Percentiles rank a stretch among this genome's conserved stretches.
Conservation (phyloP, 2,329 filamentous ascomycete species). For the Sporothrix humicola region DNA sequence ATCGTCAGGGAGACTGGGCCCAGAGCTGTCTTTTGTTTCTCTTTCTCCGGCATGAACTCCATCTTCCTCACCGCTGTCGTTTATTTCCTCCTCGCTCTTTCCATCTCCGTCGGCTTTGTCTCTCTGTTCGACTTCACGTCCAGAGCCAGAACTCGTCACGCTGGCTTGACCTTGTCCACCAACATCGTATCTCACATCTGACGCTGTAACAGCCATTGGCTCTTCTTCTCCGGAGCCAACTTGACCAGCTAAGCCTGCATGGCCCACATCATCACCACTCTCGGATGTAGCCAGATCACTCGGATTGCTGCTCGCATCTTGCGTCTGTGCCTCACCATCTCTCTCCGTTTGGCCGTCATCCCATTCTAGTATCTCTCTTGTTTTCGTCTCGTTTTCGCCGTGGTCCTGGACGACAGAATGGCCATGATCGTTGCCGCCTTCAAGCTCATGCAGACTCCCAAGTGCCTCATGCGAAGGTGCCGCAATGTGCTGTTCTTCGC, state of each 20-base stretch:
- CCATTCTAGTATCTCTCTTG: not conserved
- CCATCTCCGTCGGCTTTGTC: not conserved
- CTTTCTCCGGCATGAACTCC: not conserved
- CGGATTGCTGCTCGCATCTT: slow-evolving; percentile 8
- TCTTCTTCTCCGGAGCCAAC: slow-evolving; percentile 1
- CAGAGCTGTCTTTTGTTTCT: slow-evolving; percentile 14
- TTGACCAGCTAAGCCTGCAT: slow-evolving; percentile 1
- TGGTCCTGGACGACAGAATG: not conserved
- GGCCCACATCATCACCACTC: slow-evolving; percentile 4
- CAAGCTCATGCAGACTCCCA: not conserved
- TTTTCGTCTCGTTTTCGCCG: slow-evolving; percentile 3
- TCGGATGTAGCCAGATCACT: not conserved
- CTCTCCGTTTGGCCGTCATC: slow-evolving; percentile 13
- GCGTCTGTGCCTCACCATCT: not conserved
- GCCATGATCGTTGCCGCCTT: not conserved
- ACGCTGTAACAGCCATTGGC: slow-evolving; percentile 12
- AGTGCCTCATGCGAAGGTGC: not conserved
- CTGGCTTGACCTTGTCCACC: slow-evolving; percentile 4
- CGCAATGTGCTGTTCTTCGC: not conserved
- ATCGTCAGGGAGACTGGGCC: not conserved
- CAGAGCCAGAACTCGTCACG: slow-evolving; percentile 2
- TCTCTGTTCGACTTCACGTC: not conserved
- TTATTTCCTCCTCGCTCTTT: not conserved
- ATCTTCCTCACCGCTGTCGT: slow-evolving; percentile 1
- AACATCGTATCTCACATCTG: not conserved